These are phyloP conservation scores for Pseudocercospora fuligena DNA, from an alignment of 2,329 filamentous ascomycete species.

Conservation along the genomic window DNA sequence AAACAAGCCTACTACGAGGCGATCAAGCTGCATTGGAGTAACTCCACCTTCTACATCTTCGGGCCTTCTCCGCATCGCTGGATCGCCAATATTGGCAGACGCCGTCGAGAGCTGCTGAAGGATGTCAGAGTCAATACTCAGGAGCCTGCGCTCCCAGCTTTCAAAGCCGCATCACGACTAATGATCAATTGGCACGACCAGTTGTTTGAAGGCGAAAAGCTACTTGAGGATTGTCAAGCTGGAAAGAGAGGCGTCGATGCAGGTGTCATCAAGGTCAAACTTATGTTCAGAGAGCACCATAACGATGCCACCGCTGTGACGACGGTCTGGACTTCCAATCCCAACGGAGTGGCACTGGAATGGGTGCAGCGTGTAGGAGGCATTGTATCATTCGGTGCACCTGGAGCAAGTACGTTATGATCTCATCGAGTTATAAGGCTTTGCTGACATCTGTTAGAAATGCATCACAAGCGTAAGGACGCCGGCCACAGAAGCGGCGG, in stretches of 20 bases:
- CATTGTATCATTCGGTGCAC: no score
- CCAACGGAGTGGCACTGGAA: not conserved
- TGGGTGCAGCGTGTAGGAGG: no score
- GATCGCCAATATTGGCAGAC: not conserved
- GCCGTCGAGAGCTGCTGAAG: not conserved
- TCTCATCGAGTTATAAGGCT: no score
- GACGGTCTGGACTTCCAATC: not conserved
- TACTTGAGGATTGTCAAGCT: not conserved
- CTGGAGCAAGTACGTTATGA: no score
- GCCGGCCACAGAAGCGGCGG: no score
- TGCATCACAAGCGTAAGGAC: no score
- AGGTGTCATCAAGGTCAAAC: not conserved
- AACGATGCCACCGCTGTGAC: not conserved
- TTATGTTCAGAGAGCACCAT: not conserved
- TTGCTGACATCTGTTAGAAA: no score
- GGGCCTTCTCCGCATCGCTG: not conserved
- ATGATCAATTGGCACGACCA: no score
- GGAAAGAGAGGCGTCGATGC: not conserved
- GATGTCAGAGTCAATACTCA: not conserved
- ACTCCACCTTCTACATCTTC: conserved; percentile 14
- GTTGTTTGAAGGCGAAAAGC: not conserved
- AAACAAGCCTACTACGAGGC: conserved; percentile 22
- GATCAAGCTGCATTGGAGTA: conserved; percentile 20
- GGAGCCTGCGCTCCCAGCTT: not conserved
- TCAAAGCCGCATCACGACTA: not conserved